Evolutionary conservation across 2,329 filamentous ascomycete species (phyloP).

Genomic region (Knufia fluminis): DNA sequence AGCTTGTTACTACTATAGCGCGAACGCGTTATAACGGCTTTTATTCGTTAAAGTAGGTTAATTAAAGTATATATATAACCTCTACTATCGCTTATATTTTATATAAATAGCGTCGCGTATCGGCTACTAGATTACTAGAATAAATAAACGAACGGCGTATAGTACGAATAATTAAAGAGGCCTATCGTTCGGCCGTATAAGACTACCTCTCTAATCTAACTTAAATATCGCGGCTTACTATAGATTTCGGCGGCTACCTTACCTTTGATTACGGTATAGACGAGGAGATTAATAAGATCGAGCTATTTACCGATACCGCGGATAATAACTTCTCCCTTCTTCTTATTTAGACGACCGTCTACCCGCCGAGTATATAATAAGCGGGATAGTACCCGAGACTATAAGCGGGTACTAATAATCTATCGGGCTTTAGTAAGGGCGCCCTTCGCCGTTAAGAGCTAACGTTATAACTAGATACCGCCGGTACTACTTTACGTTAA

Average conservation of each 20-base stretch:
- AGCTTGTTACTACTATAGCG: constrained; percentile 4
- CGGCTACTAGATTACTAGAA: constrained; percentile 1
- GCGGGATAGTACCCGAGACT: constrained; percentile 1
- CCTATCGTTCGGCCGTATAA: neutral
- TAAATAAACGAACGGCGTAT: constrained; percentile 1
- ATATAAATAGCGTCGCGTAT: neutral
- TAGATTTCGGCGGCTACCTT: constrained; percentile 2
- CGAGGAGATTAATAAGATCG: constrained; percentile 1
- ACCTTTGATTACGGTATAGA: constrained; percentile 2
- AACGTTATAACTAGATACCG: constrained; percentile 1
- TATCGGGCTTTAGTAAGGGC: constrained; percentile 1
- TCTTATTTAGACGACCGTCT: constrained; percentile 2
- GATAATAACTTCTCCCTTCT: constrained; percentile 1
- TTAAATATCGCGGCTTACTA: constrained; percentile 3
- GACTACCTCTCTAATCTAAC: constrained; percentile 1
- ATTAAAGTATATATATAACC: constrained; percentile 3
- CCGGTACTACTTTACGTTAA: neutral
- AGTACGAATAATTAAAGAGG: constrained; percentile 3
- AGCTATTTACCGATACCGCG: neutral
- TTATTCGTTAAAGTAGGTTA: constrained; percentile 2
- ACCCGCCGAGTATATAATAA: constrained; percentile 3
- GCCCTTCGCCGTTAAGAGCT: constrained; percentile 1
- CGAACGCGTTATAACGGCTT: constrained; percentile 3
- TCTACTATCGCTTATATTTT: constrained; percentile 1
- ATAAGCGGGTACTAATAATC: constrained; percentile 2